Percentiles rank a stretch among this genome's conserved stretches.
Conservation (phyloP, 495 filamentous ascomycete species). For the Podospora fimiseda region DNA sequence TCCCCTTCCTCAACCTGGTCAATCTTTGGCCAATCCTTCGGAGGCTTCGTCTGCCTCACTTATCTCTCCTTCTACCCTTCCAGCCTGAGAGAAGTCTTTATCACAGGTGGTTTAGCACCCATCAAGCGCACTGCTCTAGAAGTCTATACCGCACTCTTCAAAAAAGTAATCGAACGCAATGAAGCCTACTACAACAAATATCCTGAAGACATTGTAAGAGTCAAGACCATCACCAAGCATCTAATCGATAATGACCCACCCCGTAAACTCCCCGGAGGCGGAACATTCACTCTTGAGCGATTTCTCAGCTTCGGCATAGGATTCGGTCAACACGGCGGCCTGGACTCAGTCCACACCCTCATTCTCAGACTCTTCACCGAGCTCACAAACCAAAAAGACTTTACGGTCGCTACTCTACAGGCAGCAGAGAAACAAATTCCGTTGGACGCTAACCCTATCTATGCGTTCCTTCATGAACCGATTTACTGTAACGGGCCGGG, state of each 20-base stretch:
- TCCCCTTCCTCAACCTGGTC: no score
- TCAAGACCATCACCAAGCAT: constrained; percentile 59
- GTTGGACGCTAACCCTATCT: constrained; percentile 73
- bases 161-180: constrained; percentile 59
- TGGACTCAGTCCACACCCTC: constrained; percentile 63
- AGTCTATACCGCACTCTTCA: constrained; percentile 66
- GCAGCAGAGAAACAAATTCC: constrained; percentile 56
- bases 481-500: constrained; percentile 62
- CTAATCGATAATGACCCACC: constrained; percentile 42
- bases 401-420: constrained; percentile 64
- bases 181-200: constrained; percentile 76
- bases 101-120: constrained; percentile 75
- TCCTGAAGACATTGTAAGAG: constrained; percentile 68
- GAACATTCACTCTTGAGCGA: constrained; percentile 59
- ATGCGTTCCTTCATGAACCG: constrained; percentile 79
- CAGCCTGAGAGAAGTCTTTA: constrained; percentile 73
- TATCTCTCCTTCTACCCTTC: constrained; percentile 79
- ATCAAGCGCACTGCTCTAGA: constrained; percentile 62
- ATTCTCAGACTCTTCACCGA: constrained; percentile 63
- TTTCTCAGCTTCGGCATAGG: constrained; percentile 69
- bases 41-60: constrained; percentile 74
- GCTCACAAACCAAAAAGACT: constrained; percentile 60
- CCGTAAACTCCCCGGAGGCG: constrained; percentile 57
- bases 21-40: constrained; percentile 84
- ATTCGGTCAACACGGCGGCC: constrained; percentile 71